phyloP scores from a whole-genome alignment of 768 basidiomycete species.

The Lanmaoa pseudosensibilis region DNA sequence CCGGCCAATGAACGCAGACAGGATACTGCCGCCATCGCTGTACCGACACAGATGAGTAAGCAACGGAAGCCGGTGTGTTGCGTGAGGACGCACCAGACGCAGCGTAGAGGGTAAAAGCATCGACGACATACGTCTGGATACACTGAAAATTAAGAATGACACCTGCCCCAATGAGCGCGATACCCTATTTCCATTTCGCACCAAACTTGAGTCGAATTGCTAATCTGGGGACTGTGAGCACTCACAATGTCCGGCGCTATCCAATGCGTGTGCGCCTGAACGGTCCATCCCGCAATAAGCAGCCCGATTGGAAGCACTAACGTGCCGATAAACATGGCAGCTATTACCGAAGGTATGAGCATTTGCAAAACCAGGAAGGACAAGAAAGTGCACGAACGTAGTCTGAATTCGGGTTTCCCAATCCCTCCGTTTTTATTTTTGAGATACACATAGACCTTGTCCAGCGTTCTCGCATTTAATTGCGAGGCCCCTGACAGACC shows the following conservation, averaged over 20 bases:
- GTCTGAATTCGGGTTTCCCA: conserved; percentile 54
- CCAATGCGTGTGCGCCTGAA: conserved; percentile 61
- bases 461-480: conserved; percentile 55
- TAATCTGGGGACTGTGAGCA: not conserved
- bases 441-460: conserved; percentile 51
- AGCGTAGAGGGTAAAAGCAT: conserved; percentile 63
- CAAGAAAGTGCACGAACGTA: conserved; percentile 37
- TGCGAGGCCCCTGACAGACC: conserved; percentile 56
- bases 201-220: not conserved
- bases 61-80: not conserved
- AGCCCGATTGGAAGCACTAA: conserved; percentile 65
- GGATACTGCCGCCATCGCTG: conserved; percentile 64
- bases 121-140: conserved; percentile 68
- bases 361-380: not conserved
- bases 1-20: conserved; percentile 66
- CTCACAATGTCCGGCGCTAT: conserved; percentile 66
- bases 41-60: conserved; percentile 2
- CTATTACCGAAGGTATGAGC: conserved; percentile 33
- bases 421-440: conserved; percentile 53
- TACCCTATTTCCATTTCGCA: conserved; percentile 44
- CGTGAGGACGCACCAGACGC: conserved; percentile 52
- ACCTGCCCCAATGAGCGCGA: conserved; percentile 54
- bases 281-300: conserved; percentile 70
- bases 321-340: conserved; percentile 58
- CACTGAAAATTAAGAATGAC: conserved; percentile 59